phyloP scores from a whole-genome alignment of 2,329 filamentous ascomycete genomes.

The Sclerotinia spermophila region DNA sequence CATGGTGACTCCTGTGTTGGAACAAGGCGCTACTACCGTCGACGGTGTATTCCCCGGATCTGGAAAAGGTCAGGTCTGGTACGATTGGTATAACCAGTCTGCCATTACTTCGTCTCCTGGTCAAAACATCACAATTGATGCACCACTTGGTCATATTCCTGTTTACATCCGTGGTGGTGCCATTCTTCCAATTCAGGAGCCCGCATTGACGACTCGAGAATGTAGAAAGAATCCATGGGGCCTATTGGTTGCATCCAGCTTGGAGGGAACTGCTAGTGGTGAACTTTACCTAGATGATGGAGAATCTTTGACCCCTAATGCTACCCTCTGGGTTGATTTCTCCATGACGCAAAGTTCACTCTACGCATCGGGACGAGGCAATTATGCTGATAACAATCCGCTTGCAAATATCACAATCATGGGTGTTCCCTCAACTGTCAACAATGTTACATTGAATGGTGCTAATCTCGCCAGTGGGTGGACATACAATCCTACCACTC shows the following conservation, averaged over 20 bases:
- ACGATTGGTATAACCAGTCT: slow-evolving; percentile 73
- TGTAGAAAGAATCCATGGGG: slow-evolving; percentile 63
- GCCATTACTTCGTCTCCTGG: slow-evolving; percentile 49
- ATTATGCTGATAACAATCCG: slow-evolving; percentile 53
- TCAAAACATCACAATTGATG: slow-evolving; percentile 56
- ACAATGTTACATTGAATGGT: slow-evolving; percentile 52
- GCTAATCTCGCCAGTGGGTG: slow-evolving; percentile 44
- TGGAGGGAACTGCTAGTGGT: slow-evolving; percentile 54
- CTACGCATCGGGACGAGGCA: slow-evolving; percentile 47
- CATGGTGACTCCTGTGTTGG: slow-evolving; percentile 65
- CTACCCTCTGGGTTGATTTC: slow-evolving; percentile 54
- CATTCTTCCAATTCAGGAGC: slow-evolving; percentile 64
- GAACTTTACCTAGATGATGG: slow-evolving; percentile 72
- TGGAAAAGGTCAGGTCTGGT: slow-evolving; percentile 60
- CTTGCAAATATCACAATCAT: slow-evolving; percentile 62
- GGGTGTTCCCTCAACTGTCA: slow-evolving; percentile 47
- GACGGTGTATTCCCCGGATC: slow-evolving; percentile 65
- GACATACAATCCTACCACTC: slow-evolving; percentile 46
- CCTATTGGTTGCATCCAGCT: slow-evolving; percentile 58
- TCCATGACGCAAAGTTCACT: slow-evolving; percentile 44
- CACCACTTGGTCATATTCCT: slow-evolving; percentile 66
- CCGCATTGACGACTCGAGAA: slow-evolving; percentile 62
- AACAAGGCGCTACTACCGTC: slow-evolving; percentile 57
- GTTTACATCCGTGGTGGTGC: slow-evolving; percentile 66
- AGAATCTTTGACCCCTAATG: slow-evolving; percentile 56